phyloP scores from a whole-genome alignment of 352 stramenopile species.

The Pythium chondricola region DNA sequence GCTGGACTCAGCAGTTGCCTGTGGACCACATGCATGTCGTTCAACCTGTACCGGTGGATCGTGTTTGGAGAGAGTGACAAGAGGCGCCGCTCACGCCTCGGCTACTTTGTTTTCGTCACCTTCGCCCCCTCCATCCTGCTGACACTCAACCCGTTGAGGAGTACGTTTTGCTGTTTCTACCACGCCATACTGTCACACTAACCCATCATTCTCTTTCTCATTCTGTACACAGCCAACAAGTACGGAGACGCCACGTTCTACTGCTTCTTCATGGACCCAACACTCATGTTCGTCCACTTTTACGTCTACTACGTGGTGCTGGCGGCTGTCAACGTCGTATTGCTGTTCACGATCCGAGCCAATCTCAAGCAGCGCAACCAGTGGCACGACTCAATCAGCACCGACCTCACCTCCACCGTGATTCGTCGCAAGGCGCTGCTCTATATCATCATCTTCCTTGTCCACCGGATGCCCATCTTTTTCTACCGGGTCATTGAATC shows the following conservation, averaged over 20 bases:
- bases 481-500: slow-evolving; percentile 55
- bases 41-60: slow-evolving; percentile 81
- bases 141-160: slow-evolving; percentile 48
- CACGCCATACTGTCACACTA: too few relatives aligned
- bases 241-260: slow-evolving; percentile 80
- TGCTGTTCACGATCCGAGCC: slow-evolving; percentile 53
- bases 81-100: slow-evolving; percentile 50
- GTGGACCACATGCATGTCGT: slow-evolving; percentile 76
- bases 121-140: slow-evolving; percentile 42
- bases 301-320: slow-evolving; percentile 66
- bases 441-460: slow-evolving; percentile 67
- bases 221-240: slow-evolving; percentile 28
- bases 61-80: slow-evolving; percentile 63
- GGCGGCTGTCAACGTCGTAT: slow-evolving; percentile 65
- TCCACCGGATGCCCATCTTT: slow-evolving; percentile 64
- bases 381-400: slow-evolving; percentile 57
- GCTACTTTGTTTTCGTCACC: slow-evolving; percentile 44
- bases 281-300: slow-evolving; percentile 70
- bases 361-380: slow-evolving; percentile 60
- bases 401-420: slow-evolving; percentile 57
- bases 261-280: slow-evolving; percentile 68
- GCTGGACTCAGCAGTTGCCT: slow-evolving; percentile 49
- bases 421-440: slow-evolving; percentile 66
- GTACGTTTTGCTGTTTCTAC: slow-evolving; percentile 22
- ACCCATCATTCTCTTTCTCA: background rate